Conservation (phyloP, 129 eudicot species). For the Escallonia herrerae region DNA sequence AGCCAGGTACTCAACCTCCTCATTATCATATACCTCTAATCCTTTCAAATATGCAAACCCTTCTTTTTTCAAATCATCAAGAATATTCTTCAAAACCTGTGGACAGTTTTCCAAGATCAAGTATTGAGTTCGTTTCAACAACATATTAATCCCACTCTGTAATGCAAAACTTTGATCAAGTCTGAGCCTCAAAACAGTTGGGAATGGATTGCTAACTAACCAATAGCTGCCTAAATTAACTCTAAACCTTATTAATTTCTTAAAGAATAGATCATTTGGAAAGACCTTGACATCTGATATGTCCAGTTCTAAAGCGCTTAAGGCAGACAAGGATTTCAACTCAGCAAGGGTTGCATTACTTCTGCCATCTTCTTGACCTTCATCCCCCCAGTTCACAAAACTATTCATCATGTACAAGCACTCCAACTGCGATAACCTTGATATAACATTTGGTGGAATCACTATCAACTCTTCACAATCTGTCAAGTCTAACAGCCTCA, state of each 20-base stretch:
- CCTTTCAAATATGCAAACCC: conserved; percentile 21
- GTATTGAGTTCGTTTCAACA: conserved; percentile 30
- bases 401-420: conserved; percentile 43
- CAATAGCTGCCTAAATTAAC: conserved; percentile 29
- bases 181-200: conserved; percentile 21
- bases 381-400: conserved; percentile 34
- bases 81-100: conserved; percentile 23
- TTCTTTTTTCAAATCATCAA: conserved; percentile 29
- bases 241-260: conserved; percentile 31
- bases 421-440: conserved; percentile 33
- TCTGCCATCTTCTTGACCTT: conserved; percentile 13
- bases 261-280: conserved; percentile 26
- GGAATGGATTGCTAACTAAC: conserved; percentile 15
- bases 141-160: conserved; percentile 26
- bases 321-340: conserved; percentile 26
- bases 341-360: conserved; percentile 33
- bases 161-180: conserved; percentile 28
- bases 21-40: conserved; percentile 28
- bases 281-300: conserved; percentile 31
- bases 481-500: conserved; percentile 40
- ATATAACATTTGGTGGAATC: conserved; percentile 30
- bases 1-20: conserved; percentile 25
- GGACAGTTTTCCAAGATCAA: conserved; percentile 26
- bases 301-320: conserved; percentile 33
- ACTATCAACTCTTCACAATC: conserved; percentile 20